A percentile compares a stretch with the other conserved stretches of the same genome.
These are phyloP conservation scores for Aspergillus spinulosporus DNA, from an alignment of 2,329 filamentous ascomycete species.

Conservation along the genomic window DNA sequence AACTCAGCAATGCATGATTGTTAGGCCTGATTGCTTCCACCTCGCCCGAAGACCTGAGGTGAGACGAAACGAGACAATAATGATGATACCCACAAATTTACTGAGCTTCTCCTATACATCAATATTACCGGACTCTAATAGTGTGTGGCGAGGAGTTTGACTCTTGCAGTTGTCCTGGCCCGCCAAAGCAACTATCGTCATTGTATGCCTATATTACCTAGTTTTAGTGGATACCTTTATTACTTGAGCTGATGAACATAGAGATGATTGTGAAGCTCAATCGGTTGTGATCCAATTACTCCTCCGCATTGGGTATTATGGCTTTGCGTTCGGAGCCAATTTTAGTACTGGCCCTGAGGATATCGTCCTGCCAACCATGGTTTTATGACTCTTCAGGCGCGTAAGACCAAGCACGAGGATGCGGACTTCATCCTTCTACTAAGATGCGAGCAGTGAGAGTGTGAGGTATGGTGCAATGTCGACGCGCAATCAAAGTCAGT, in stretches of 20 bases:
- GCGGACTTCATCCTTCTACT: neutral
- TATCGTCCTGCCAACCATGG: neutral
- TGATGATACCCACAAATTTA: constrained; percentile 18
- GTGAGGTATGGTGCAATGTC: neutral
- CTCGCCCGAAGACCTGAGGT: neutral
- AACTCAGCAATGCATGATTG: constrained; percentile 15
- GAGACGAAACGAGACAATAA: constrained; percentile 6
- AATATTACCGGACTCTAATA: constrained; percentile 5
- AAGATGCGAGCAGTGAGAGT: neutral
- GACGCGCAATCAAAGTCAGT: neutral
- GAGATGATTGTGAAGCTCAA: constrained; percentile 2
- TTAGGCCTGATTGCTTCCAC: neutral
- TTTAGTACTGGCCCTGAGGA: neutral
- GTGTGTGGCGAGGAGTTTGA: constrained; percentile 8
- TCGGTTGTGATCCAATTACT: neutral
- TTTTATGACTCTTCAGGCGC: neutral
- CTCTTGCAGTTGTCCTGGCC: neutral
- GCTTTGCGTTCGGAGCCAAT: neutral
- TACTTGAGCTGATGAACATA: constrained; percentile 8
- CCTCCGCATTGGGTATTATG: neutral
- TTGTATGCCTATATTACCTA: constrained; percentile 10
- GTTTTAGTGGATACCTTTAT: constrained; percentile 12
- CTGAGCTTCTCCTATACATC: constrained; percentile 13
- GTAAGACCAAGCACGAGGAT: neutral
- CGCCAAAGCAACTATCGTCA: neutral